Evolutionary conservation across 805 yeast genomes (phyloP), one percentile per base, ranked within the genome.

Genomic region (Jamesozyma gamospora): DNA sequence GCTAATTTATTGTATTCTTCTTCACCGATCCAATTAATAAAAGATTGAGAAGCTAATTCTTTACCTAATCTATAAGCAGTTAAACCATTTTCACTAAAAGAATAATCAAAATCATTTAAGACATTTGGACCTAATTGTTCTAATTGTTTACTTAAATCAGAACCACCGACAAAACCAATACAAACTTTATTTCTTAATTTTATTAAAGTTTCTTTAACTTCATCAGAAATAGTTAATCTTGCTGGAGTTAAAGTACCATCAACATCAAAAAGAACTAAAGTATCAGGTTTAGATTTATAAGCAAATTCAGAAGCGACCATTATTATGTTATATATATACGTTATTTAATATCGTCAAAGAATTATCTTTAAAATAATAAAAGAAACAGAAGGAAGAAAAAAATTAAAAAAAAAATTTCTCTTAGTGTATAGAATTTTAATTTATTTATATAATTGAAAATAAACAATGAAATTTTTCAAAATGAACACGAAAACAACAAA

Each of bases 181-280:
- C 83, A 96, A 54, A 77, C 90, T 72, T 90, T 88, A 71, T 86
- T 72, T 70, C 96, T 82, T 61, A 92, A 76, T 52, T 79, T 75
- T 45, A 65, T 62, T 55, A 92, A 75, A 32, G 82, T 68, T 47
- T 74, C 65, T 59, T 69, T 75, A 79, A 92, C 82, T 66, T 87
- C 95, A 55, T 76, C 74, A 46, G 87, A 77, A 53, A 82, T 66
- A 30, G 59, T 63, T 62, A 79, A 75, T 72, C 99, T 86, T 41
- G 98, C 97, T 51, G 97, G 98, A 32, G 97, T 90, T 65, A 92
- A 74, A 42, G 99, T 92, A 51, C 96, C 98, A 63, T 92, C 99
- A 51, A 92, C 99, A 58, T 92, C 99, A 67, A 92, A 92, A 50
- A 92, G 77, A 51, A 85, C 94, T 57, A 92, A 72, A 48, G 85